Conservation (phyloP, 495 filamentous ascomycete genomes). For the Penicillium odoratum region DNA sequence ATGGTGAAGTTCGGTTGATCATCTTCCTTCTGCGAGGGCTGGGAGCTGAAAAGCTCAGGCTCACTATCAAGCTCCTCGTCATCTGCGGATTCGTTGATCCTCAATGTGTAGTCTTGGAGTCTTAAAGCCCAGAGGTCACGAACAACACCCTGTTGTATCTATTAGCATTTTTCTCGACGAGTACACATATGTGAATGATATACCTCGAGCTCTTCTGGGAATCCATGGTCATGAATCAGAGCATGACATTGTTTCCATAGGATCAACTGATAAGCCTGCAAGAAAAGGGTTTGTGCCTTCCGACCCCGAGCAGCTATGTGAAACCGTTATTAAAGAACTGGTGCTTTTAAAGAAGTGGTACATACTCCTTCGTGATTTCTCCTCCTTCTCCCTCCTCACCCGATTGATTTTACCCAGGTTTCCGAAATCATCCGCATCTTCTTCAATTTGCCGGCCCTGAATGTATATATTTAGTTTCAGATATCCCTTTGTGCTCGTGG, state of each 20-base stretch:
- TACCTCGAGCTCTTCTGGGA: conserved; percentile 67
- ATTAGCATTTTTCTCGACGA: background rate
- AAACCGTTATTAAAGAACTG: background rate
- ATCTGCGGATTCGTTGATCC: conserved; percentile 36
- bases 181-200: background rate
- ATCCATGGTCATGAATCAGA: conserved; percentile 58
- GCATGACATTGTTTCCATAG: conserved; percentile 71
- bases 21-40: conserved; percentile 36
- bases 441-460: conserved; percentile 56
- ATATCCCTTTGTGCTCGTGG: background rate
- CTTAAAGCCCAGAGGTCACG: conserved; percentile 71
- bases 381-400: conserved; percentile 52
- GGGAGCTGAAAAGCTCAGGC: conserved; percentile 53
- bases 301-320: conserved; percentile 55
- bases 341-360: background rate
- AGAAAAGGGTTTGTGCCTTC: conserved; percentile 70
- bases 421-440: conserved; percentile 75
- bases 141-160: conserved; percentile 48
- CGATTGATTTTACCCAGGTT: conserved; percentile 60
- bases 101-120: conserved; percentile 49
- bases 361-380: conserved; percentile 52
- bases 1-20: conserved; percentile 27
- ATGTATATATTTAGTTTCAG: conserved; percentile 3
- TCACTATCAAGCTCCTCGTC: conserved; percentile 32
- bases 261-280: conserved; percentile 85